Evolutionary conservation across 441 rosid species (phyloP), one percentile per base, ranked within the genome.

Genomic region (Euphorbia celastroides): DNA sequence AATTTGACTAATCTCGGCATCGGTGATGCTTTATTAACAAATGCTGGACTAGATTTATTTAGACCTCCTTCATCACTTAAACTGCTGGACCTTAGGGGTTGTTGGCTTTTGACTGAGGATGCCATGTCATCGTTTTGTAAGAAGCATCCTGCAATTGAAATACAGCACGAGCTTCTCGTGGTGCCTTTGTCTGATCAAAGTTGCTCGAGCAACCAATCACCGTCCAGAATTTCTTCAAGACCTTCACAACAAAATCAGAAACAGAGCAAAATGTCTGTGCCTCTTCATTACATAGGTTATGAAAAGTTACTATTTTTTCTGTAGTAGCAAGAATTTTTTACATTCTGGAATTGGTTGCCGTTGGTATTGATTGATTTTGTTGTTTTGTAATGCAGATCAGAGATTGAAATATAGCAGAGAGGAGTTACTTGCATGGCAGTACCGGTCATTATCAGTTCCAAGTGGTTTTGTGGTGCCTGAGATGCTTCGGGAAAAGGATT

Each of bases 71-170:
- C 71, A 41, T 62, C 76, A 50, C 79, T 94, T 16, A 81, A 81
- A 73, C 55, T 72, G 60, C 84, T 94, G 31, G 88, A 94, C 75
- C 81, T 94, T 65, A 84, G 78, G 73, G 99, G 96, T 27, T 92
- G 97, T 75, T 94, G 99, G 99, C 94, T 94, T 48, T 76, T 92
- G 69, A 83, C 86, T 0, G 69, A 79, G 74, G 87, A 83, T 27
- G 87, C 74, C 22, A 51, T 92, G 50, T 55, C 68, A 27, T 32
- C 73, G n/a, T 83, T 94, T 75, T 72, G 78, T 70, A 75, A 70
- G 72, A 83, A 70, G 61, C 68, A 88, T 64, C 92, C 88, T 20
- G 80, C 38, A 58, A 70, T 89, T 27, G 84, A 85, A 70, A 74
- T 88, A 61, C 79, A 63, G 74, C 99, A 92, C 25, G 97, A 86